Conservation (phyloP, 352 stramenopile genomes). For the Elongisporangium prolatum region DNA sequence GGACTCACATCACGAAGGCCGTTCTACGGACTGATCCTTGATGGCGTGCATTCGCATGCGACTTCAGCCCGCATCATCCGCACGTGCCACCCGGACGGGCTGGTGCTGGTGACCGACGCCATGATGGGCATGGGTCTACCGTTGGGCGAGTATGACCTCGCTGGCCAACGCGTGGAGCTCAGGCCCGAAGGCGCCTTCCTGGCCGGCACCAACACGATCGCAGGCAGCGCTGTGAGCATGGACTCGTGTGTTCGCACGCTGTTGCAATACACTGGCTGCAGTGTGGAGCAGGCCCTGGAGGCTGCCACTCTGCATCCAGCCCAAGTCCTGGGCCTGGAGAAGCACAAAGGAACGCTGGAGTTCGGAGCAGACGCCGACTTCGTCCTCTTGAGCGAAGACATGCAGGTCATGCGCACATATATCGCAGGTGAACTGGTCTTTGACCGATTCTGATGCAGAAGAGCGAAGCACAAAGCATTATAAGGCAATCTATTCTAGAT, state of each 20-base stretch:
- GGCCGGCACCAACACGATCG: slow-evolving; percentile 73
- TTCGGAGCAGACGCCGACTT: slow-evolving; percentile 82
- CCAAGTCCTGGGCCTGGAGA: slow-evolving; percentile 48
- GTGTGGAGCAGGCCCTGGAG: slow-evolving; percentile 62
- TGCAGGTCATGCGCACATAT: slow-evolving; percentile 73
- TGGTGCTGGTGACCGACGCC: slow-evolving; percentile 80
- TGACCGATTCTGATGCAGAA: slow-evolving; percentile 12
- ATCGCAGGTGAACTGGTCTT: slow-evolving; percentile 63
- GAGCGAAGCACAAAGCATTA: background rate
- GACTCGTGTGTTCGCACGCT: slow-evolving; percentile 80
- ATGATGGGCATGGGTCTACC: slow-evolving; percentile 83
- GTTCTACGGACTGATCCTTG: slow-evolving; percentile 84
- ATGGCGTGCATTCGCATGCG: slow-evolving; percentile 85
- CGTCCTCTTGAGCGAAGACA: slow-evolving; percentile 67
- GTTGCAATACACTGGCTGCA: slow-evolving; percentile 79
- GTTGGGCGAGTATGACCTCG: slow-evolving; percentile 68
- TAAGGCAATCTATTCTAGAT: background rate
- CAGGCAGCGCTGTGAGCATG: slow-evolving; percentile 80
- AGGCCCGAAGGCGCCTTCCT: slow-evolving; percentile 37
- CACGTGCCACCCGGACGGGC: slow-evolving; percentile 64
- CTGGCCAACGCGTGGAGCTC: slow-evolving; percentile 60
- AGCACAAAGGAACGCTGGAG: slow-evolving; percentile 62
- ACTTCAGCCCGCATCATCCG: slow-evolving; percentile 80
- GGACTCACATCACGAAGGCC: slow-evolving; percentile 37
- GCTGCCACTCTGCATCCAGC: slow-evolving; percentile 77